Percentiles rank a stretch among this genome's conserved stretches.
phyloP scores from a whole-genome alignment of 192 early-diverging fungal species.

The Coemansia sp. region DNA sequence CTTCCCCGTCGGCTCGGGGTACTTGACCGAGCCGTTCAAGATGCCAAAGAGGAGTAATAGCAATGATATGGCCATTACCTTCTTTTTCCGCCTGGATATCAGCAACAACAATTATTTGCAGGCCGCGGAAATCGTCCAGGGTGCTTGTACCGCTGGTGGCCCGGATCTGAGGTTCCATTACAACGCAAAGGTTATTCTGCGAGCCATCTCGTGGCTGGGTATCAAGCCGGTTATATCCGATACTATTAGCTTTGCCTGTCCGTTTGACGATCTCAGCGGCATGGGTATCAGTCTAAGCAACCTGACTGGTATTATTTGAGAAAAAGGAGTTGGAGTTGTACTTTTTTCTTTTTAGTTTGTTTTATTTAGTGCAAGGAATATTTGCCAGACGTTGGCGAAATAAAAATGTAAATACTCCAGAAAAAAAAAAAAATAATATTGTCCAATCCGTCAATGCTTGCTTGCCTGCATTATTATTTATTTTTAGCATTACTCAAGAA shows the following conservation, averaged over 20 bases:
- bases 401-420: too few relatives aligned
- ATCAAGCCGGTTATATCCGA: constrained; percentile 56
- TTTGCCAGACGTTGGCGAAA: too few relatives aligned
- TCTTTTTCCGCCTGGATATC: constrained; percentile 51
- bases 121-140: constrained; percentile 39
- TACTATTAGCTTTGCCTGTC: constrained; percentile 50
- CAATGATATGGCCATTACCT: constrained; percentile 51
- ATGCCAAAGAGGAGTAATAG: constrained; percentile 39
- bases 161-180: constrained; percentile 48
- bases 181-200: constrained; percentile 49
- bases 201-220: constrained; percentile 55
- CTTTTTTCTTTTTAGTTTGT: not conserved
- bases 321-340: not conserved
- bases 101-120: constrained; percentile 36
- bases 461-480: too few relatives aligned
- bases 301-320: constrained; percentile 34
- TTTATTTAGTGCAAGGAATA: too few relatives aligned
- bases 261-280: constrained; percentile 38
- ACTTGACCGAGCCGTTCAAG: constrained; percentile 43
- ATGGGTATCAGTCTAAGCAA: constrained; percentile 53
- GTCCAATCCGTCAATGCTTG: too few relatives aligned
- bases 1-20: constrained; percentile 55
- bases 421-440: too few relatives aligned
- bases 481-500: too few relatives aligned
- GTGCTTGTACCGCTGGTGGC: constrained; percentile 40